Base-by-base conservation (phyloP, 106 monocot species). In the Cymbidium sinense region DNA sequence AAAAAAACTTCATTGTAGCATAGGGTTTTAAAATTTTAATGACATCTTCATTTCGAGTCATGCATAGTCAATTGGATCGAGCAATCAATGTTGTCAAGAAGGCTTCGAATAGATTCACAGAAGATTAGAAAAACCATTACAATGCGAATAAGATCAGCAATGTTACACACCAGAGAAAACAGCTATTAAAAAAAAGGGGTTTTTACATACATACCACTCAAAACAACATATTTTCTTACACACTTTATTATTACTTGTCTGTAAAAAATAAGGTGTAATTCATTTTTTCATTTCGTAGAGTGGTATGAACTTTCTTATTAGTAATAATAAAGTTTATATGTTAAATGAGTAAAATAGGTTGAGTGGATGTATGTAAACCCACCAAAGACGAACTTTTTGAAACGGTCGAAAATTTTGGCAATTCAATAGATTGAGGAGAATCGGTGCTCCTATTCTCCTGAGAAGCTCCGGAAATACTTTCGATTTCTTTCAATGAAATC, bases 401-500 rank as follows among this genome's bases (percentile, higher is more conserved):
- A 35, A 35, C 35, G 17, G 35, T 70, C 27, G 64, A 7, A 25
- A 13, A 65, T 29, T 65, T 28, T 25, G 64, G 30, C 13, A 65
- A 65, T 65, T 65, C 64, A 30, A 13, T 13, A 8, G 23, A 13
- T 30, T 28, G 64, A 28, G 64, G 64, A 10, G 64, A n/a, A 54
- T n/a, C 54, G 4, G 6, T 19, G 4, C 21, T 19, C 54, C 18
- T n/a, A 19, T 19, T 54, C 54, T 54, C 64, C 64, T 12, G 64
- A 27, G 28, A 65, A 65, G 25, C 30, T 65, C 64, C 64, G 30
- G 28, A 65, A 10, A 65, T 65, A 27, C 10, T 65, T 70, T 70
- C 70, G 3, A 70, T 34, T 34, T 70, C 87, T 73, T 75, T 90
- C 50, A 90, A 81, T 23, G 85, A 85, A 76, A 83, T 74, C 80